A percentile compares a stretch with the other conserved stretches of the same genome.
Evolutionary conservation across 768 basidiomycete species (phyloP).

Genomic region (Scleroderma bovista): DNA sequence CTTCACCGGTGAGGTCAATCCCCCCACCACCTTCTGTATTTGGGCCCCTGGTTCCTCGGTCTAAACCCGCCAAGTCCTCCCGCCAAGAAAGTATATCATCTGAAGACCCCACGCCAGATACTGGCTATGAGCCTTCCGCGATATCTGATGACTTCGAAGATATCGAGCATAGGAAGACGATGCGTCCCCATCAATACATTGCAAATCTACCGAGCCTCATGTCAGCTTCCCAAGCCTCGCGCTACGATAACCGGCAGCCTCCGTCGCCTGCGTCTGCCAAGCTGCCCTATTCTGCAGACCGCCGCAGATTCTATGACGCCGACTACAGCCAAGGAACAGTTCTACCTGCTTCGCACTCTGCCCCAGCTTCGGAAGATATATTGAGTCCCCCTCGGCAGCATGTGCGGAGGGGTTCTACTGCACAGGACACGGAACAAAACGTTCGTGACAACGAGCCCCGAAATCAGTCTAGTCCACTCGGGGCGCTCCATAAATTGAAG

Average conservation of each 20-base stretch:
- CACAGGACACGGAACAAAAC: slow-evolving; percentile 19
- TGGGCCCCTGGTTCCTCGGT: slow-evolving; percentile 47
- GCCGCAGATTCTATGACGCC: slow-evolving; percentile 17
- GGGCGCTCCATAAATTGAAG: slow-evolving; percentile 11
- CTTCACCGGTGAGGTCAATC: slow-evolving; percentile 40
- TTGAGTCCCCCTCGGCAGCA: slow-evolving; percentile 20
- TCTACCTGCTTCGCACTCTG: slow-evolving; percentile 24
- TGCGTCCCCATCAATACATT: slow-evolving; percentile 34
- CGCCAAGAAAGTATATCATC: slow-evolving; percentile 71
- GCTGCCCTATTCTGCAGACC: slow-evolving; percentile 18
- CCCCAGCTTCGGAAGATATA: slow-evolving; percentile 28
- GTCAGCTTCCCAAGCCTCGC: slow-evolving; percentile 36
- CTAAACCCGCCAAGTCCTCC: slow-evolving; percentile 43
- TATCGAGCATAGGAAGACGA: slow-evolving; percentile 43
- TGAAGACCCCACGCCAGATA: slow-evolving; percentile 43
- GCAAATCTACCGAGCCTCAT: slow-evolving; percentile 26
- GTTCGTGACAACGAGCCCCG: slow-evolving; percentile 20
- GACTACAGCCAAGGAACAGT: slow-evolving; percentile 14
- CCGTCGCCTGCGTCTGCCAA: slow-evolving; percentile 30
- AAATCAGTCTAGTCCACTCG: slow-evolving; percentile 7
- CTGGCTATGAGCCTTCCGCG: slow-evolving; percentile 62
- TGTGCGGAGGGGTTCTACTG: slow-evolving; percentile 23
- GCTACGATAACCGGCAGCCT: slow-evolving; percentile 35
- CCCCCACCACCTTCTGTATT: slow-evolving; percentile 46
- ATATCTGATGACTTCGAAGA: slow-evolving; percentile 56